Evolutionary conservation across 257 asterid genomes (phyloP).

Genomic region (Petunia secreta): DNA sequence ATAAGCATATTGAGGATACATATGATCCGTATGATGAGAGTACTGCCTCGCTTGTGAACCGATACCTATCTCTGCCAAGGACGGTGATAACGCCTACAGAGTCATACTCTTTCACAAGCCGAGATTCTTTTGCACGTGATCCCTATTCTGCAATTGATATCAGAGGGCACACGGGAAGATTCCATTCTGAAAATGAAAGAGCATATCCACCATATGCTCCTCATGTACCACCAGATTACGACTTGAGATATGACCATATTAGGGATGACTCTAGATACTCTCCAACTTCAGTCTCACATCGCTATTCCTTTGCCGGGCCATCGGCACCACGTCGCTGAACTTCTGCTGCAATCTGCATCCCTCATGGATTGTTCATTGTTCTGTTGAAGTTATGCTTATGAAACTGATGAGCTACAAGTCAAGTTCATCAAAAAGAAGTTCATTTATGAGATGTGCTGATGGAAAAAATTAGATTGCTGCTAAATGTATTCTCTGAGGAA

Average conservation of each 20-base stretch:
- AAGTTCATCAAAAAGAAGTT: background rate
- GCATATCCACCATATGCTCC: constrained; percentile 36
- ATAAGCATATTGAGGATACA: constrained; percentile 25
- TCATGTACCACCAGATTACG: constrained; percentile 37
- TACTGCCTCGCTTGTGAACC: constrained; percentile 68
- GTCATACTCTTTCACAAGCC: constrained; percentile 35
- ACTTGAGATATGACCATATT: constrained; percentile 33
- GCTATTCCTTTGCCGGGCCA: constrained; percentile 69
- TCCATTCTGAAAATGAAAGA: constrained; percentile 22
- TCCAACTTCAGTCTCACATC: constrained; percentile 54
- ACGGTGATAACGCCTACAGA: constrained; percentile 34
- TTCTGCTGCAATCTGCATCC: constrained; percentile 20
- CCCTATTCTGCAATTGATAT: constrained; percentile 35
- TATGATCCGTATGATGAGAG: constrained; percentile 62
- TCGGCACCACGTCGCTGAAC: constrained; percentile 46
- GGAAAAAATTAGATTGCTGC: constrained; percentile 8
- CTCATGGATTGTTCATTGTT: background rate
- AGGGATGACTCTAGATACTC: constrained; percentile 36
- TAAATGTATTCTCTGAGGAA: background rate
- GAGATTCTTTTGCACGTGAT: constrained; percentile 39
- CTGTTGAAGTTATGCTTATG: constrained; percentile 2
- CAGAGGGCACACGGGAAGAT: background rate
- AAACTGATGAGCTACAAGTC: background rate
- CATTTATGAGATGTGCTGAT: constrained; percentile 10
- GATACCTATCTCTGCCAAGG: constrained; percentile 58